Conservation (phyloP, 2,329 filamentous ascomycete genomes). For the Fusarium brevicatenulatum region DNA sequence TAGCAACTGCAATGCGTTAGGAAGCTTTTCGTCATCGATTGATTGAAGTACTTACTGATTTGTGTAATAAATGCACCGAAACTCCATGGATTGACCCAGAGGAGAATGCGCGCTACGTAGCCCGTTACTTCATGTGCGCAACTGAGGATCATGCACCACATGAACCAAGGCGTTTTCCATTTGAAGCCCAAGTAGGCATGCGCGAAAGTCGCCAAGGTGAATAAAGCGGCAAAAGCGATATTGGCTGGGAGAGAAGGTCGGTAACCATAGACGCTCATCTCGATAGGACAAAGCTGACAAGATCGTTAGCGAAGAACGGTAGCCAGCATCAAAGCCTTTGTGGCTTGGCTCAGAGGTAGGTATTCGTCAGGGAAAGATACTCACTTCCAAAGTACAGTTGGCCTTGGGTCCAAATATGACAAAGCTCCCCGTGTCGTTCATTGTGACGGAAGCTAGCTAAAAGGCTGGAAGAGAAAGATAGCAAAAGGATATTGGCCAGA, state of each 20-base stretch:
- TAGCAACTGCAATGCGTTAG: conserved; percentile 41
- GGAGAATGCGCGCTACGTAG: conserved; percentile 65
- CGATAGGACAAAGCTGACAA: conserved; percentile 39
- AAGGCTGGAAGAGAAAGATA: not conserved
- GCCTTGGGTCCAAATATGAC: conserved; percentile 26
- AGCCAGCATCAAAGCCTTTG: not conserved
- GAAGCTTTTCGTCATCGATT: fast-evolving
- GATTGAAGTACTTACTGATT: conserved; percentile 49
- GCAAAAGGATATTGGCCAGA: too few relatives aligned
- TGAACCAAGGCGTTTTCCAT: conserved; percentile 54
- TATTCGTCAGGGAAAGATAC: not conserved
- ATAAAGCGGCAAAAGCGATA: conserved; percentile 52
- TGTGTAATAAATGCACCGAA: conserved; percentile 68
- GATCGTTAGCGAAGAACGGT: not conserved
- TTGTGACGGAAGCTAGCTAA: not conserved
- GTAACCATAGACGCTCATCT: conserved; percentile 56
- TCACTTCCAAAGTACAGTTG: conserved; percentile 32
- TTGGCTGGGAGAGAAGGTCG: conserved; percentile 54
- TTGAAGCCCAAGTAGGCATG: conserved; percentile 52
- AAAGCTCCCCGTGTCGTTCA: not conserved
- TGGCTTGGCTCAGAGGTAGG: not conserved
- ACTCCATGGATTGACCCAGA: conserved; percentile 64
- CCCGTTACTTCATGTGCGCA: conserved; percentile 65
- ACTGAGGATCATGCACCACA: conserved; percentile 60
- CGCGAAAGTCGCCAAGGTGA: conserved; percentile 54